Base-by-base conservation (phyloP, 176 grass and related monocot species). In the Musa troglodytarum region DNA sequence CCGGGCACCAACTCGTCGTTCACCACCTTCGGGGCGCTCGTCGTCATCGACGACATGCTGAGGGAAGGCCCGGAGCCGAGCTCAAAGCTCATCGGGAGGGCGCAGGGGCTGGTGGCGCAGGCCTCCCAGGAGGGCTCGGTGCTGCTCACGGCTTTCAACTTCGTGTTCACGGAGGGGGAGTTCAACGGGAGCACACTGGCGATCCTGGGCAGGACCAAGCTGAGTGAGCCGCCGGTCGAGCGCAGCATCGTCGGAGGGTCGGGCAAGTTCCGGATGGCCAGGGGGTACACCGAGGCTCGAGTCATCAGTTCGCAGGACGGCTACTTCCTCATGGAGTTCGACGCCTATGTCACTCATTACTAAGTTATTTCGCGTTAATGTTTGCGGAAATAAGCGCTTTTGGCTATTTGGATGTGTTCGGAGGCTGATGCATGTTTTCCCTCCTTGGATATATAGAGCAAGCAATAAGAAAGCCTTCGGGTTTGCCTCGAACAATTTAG, bases 111-210 rank as follows among this genome's bases (percentile, higher is more conserved):
- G 0, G 77, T 74, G 74, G 71, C 34, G 71, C 79, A 74, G 52
- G 65, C 79, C 19, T 74, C 69, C 0, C 58, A 79, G 23, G 23
- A 14, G 13, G 76, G 53, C 34, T 75, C 75, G 19, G 82, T 15
- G 57, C 26, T 84, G 54, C 17, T 26, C 54, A 73, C 84, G 10
- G 4, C 63, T 29, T 79, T 88, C 71, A 85, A 76, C 57, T 73
- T 82, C 52, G 17, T 11, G 66, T 51, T 88, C 79, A 68, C 79
- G 0, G 76, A 28, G 43, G 82, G 74, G 0, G 22, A 67, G 13
- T 85, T 79, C 79, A 85, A 76, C 65, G 82, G 86, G 17, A 82
- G 86, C 79, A 76, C 74, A 54, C 0, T 88, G 21, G 65, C 43
- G 22, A 71, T 88, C 19, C 34, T 73, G 1, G 86, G 86, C 1